Percentiles rank a stretch among this genome's conserved stretches.
Evolutionary conservation across 1,284 basidiomycete genomes (phyloP).

Genomic region (Meripilus lineatus): DNA sequence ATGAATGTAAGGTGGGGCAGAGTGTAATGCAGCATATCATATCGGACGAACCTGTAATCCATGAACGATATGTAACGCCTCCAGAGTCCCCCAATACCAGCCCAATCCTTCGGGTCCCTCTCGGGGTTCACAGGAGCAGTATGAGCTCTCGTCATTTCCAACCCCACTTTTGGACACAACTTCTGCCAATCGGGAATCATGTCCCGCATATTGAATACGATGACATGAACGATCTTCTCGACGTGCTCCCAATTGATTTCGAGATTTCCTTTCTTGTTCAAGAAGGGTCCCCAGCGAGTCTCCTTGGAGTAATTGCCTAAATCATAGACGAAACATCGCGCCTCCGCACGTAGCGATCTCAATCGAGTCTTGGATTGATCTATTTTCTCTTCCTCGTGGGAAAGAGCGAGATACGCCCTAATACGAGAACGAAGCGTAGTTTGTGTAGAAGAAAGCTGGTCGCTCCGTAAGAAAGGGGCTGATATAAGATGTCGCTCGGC

Average conservation of each 20-base stretch:
- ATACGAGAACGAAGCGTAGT: too few species aligned
- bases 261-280: slow-evolving; percentile 9
- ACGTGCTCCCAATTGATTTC: slow-evolving; percentile 58
- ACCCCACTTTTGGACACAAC: slow-evolving; percentile 40
- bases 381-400: too few species aligned
- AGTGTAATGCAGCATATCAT: too few species aligned
- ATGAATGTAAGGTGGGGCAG: too few species aligned
- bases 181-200: slow-evolving; percentile 30
- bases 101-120: slow-evolving; percentile 48
- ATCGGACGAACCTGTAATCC: slow-evolving; percentile 63
- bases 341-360: slow-evolving; percentile 38
- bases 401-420: slow-evolving; percentile 23
- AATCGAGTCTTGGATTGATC: too few species aligned
- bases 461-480: too few species aligned
- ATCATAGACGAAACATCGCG: slow-evolving; percentile 57
- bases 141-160: slow-evolving; percentile 46
- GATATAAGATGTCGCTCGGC: slow-evolving; percentile 40
- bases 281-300: slow-evolving; percentile 58
- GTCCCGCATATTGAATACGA: slow-evolving; percentile 54
- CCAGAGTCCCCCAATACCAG: slow-evolving; percentile 67
- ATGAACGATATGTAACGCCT: slow-evolving; percentile 66
- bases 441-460: too few species aligned
- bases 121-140: slow-evolving; percentile 39
- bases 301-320: slow-evolving; percentile 48
- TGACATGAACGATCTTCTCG: slow-evolving; percentile 52